Conservation (phyloP, 305 asterid species). For the Fraxinus latifolia region DNA sequence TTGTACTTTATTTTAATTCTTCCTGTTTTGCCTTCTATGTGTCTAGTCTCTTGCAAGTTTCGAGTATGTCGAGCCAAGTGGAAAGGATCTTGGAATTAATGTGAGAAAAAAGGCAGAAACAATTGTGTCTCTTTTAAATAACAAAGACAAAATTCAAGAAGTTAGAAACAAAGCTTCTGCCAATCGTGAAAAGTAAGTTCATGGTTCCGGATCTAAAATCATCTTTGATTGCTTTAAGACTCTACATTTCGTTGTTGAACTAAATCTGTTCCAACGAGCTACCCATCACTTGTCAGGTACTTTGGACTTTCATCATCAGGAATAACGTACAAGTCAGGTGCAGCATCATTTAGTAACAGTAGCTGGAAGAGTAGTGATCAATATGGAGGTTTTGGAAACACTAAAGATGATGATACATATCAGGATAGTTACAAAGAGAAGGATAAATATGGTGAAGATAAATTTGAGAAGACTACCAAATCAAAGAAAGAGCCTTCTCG, state of each 20-base stretch:
- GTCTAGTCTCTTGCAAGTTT: conserved; percentile 77
- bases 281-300: conserved; percentile 46
- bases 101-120: conserved; percentile 91
- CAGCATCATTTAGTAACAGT: conserved; percentile 64
- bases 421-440: conserved; percentile 43
- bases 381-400: conserved; percentile 71
- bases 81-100: conserved; percentile 89
- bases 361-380: conserved; percentile 42
- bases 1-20: conserved; percentile 18
- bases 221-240: conserved; percentile 21
- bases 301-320: conserved; percentile 92
- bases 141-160: conserved; percentile 91
- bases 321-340: conserved; percentile 69
- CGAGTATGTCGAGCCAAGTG: conserved; percentile 86
- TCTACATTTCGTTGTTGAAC: conserved; percentile 10
- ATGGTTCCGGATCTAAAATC: conserved; percentile 16
- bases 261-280: conserved; percentile 16
- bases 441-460: conserved; percentile 59
- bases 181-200: conserved; percentile 83
- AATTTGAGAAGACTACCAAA: conserved; percentile 41
- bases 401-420: conserved; percentile 50
- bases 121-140: conserved; percentile 68
- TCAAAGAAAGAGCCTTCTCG: conserved; percentile 59
- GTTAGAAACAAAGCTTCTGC: conserved; percentile 79
- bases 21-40: conserved; percentile 26